These are phyloP conservation scores for Carpinus fangiana DNA, from an alignment of 306 rosid species.

Conservation along the genomic window DNA sequence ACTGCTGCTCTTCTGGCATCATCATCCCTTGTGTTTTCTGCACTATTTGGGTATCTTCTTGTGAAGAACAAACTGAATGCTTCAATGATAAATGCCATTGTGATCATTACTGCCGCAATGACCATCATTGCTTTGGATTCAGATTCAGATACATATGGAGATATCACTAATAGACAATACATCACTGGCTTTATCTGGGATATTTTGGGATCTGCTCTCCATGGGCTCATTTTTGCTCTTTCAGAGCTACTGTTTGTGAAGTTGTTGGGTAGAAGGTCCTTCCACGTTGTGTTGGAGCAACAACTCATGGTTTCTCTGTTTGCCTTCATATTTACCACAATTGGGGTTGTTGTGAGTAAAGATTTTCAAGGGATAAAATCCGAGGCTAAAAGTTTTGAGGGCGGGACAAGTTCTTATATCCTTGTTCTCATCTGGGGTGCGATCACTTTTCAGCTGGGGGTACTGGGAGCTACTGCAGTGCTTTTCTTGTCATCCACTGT, in stretches of 20 bases:
- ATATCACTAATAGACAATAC: conserved; percentile 54
- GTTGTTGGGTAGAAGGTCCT: conserved; percentile 64
- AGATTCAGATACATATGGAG: conserved; percentile 64
- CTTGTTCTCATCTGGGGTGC: conserved; percentile 77
- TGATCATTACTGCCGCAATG: conserved; percentile 71
- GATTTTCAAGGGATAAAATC: conserved; percentile 66
- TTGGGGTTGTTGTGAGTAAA: conserved; percentile 51
- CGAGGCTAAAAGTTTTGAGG: conserved; percentile 62
- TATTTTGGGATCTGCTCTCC: conserved; percentile 87
- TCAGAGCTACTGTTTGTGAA: conserved; percentile 78
- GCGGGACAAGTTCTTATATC: conserved; percentile 62
- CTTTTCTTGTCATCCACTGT: conserved; percentile 85
- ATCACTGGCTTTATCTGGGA: conserved; percentile 82
- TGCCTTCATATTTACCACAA: conserved; percentile 71
- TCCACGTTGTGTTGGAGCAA: conserved; percentile 89
- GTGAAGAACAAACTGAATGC: conserved; percentile 73
- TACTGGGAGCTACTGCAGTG: conserved; percentile 74
- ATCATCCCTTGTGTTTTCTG: conserved; percentile 78
- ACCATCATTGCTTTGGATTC: conserved; percentile 86
- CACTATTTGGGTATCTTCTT: conserved; percentile 70
- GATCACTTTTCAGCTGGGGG: conserved; percentile 79
- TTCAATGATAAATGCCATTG: conserved; percentile 62
- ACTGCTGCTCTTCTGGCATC: conserved; percentile 88
- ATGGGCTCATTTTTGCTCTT: conserved; percentile 88
- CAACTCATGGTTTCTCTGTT: conserved; percentile 79